These are phyloP conservation scores for Cordyceps javanica DNA, from an alignment of 2,329 filamentous ascomycete species.

Conservation along the genomic window DNA sequence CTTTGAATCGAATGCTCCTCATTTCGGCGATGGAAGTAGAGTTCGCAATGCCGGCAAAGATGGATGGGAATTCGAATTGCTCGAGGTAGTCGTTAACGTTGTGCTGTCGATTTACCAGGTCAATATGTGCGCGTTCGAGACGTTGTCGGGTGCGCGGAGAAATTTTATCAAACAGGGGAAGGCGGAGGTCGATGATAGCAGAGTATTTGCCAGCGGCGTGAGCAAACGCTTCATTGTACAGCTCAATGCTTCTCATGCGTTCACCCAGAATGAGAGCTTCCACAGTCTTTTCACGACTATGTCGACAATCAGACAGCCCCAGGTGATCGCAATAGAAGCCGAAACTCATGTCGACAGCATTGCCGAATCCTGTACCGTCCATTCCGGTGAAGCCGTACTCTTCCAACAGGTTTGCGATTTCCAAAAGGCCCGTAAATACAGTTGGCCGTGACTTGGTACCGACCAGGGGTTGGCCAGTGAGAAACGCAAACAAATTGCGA, in stretches of 20 bases:
- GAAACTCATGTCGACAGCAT: slow-evolving; percentile 58
- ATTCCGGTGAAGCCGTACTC: slow-evolving; percentile 51
- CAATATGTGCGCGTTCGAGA: slow-evolving; percentile 76
- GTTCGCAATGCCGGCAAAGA: slow-evolving; percentile 83
- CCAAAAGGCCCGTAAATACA: slow-evolving; percentile 48
- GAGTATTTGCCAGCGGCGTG: slow-evolving; percentile 86
- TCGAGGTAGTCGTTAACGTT: slow-evolving; percentile 68
- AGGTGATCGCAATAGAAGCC: slow-evolving; percentile 72
- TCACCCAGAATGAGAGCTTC: slow-evolving; percentile 88
- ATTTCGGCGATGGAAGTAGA: slow-evolving; percentile 73
- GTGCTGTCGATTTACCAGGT: slow-evolving; percentile 66
- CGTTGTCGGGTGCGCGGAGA: slow-evolving; percentile 66
- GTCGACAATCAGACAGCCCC: slow-evolving; percentile 69
- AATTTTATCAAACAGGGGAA: slow-evolving; percentile 64
- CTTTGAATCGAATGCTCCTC: slow-evolving; percentile 73
- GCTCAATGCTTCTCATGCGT: slow-evolving; percentile 68
- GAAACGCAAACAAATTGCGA: slow-evolving; percentile 60
- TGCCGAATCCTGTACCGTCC: slow-evolving; percentile 55
- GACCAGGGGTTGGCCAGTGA: slow-evolving; percentile 58
- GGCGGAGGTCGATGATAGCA: slow-evolving; percentile 59
- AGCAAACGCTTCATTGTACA: slow-evolving; percentile 89
- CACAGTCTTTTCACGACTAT: slow-evolving; percentile 80
- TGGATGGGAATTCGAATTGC: slow-evolving; percentile 83
- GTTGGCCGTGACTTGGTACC: slow-evolving; percentile 47
- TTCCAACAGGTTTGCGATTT: slow-evolving; percentile 47